These are phyloP conservation scores for Cichorium intybus DNA, from an alignment of 140 eudicot genomes.

Conservation along the genomic window DNA sequence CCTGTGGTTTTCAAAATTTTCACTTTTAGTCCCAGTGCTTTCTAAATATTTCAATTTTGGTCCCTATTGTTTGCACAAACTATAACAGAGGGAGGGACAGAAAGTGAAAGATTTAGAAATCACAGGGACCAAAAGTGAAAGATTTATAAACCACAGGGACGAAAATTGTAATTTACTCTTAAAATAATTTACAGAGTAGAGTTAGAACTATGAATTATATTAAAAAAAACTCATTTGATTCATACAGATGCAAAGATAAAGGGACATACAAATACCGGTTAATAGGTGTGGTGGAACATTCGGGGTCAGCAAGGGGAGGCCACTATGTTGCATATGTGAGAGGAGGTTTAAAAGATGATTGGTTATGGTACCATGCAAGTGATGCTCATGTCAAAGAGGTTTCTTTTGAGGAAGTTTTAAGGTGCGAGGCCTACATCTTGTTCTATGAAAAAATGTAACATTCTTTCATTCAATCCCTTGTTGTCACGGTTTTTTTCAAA, in stretches of 20 bases:
- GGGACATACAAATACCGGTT: constrained; percentile 46
- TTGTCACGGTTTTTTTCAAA: not conserved
- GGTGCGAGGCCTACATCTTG: constrained; percentile 76
- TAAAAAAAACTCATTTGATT: too few relatives aligned
- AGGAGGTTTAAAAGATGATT: constrained; percentile 43
- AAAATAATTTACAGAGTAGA: too few relatives aligned
- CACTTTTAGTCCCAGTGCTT: too few relatives aligned
- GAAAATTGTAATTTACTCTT: too few relatives aligned
- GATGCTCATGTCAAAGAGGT: constrained; percentile 66
- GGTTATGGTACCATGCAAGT: constrained; percentile 76
- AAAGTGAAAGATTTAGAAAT: too few relatives aligned
- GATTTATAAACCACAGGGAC: too few relatives aligned
- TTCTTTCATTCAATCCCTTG: constrained; percentile 3
- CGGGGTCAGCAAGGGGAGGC: constrained; percentile 79
- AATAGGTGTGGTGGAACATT: constrained; percentile 90
- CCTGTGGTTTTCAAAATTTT: too few relatives aligned
- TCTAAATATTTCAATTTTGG: too few relatives aligned
- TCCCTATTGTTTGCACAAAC: too few relatives aligned
- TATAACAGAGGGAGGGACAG: too few relatives aligned
- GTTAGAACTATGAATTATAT: too few relatives aligned
- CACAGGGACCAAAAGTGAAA: too few relatives aligned
- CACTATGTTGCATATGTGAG: constrained; percentile 86
- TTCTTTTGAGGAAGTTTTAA: constrained; percentile 66
- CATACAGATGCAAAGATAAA: constrained; percentile 37
- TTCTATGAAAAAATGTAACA: constrained; percentile 53